Base-by-base conservation (phyloP, 1,284 basidiomycete species). In the Chalciporus sp. region DNA sequence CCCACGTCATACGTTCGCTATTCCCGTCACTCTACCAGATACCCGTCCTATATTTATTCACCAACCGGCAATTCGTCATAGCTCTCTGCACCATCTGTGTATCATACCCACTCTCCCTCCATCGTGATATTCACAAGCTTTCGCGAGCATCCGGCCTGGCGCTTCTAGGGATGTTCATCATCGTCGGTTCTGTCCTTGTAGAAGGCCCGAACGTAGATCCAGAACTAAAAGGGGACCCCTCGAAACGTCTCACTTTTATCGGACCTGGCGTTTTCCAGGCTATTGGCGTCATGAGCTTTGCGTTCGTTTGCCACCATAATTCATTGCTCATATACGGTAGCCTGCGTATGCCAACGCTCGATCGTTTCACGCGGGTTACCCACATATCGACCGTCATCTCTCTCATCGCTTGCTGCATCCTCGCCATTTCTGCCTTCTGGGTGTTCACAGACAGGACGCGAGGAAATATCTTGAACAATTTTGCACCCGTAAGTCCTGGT, bases 61-160 rank as follows among this genome's bases (percentile, higher is more conserved):
- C 88, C 47, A 90, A 95, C 69, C 88, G 97, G 40, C 85, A 92
- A 66, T 94, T 97, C 72, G 79, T 98, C 69, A 95, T 96, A 61
- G 77, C 84, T 49, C 77, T 95, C 47, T 91, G 90, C 74, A 97
- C 94, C 1, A 72, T 92, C 52, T 84, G 86, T 63, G 86, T 98
- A 53, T 96, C 95, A 5, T 99, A 95, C 69, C 97, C 97, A 0
- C 83, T 99, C 33, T 96, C 93, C 5, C 82, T 99, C 17, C 94
- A 99, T 70, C 91, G 96, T 50, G 94, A 98, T 72, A 99, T 99
- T 63, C 92, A 97, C 74, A 98, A 97, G 72, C 86, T 99, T 29
- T 90, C 94, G 28, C 89, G 95, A 52, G 95, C 95, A 4, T 95
- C 92, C 31, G 87, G 90, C 1, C 84, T 99, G 54, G 94, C 93